A percentile compares a stretch with the other conserved stretches of the same genome.
Conservation (phyloP, 2,329 filamentous ascomycete genomes). For the Phialophora macrospora region DNA sequence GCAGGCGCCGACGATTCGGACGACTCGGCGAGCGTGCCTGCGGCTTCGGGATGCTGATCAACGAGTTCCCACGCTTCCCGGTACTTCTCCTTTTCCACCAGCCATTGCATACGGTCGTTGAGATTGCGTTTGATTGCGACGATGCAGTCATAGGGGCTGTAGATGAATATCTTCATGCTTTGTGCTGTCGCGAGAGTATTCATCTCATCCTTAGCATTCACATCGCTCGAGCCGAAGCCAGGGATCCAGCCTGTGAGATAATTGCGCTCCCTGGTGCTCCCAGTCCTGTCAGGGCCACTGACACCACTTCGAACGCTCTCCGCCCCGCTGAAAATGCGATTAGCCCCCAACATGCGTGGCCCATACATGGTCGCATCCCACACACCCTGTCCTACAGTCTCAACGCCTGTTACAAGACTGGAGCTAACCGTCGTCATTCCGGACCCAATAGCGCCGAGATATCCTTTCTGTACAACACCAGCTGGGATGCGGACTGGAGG, state of each 20-base stretch:
- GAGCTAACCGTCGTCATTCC: slow-evolving; percentile 37
- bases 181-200: slow-evolving; percentile 59
- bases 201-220: slow-evolving; percentile 47
- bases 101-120: slow-evolving; percentile 82
- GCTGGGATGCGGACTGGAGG: slow-evolving; percentile 74
- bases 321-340: slow-evolving; percentile 71
- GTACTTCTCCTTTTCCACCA: slow-evolving; percentile 79
- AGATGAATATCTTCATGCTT: slow-evolving; percentile 85
- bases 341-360: slow-evolving; percentile 62
- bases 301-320: slow-evolving; percentile 71
- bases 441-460: slow-evolving; percentile 74
- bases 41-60: slow-evolving; percentile 80
- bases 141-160: slow-evolving; percentile 97
- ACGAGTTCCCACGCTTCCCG: slow-evolving; percentile 87
- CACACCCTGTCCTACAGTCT: slow-evolving; percentile 69
- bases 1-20: slow-evolving; percentile 46
- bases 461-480: slow-evolving; percentile 69
- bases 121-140: slow-evolving; percentile 85
- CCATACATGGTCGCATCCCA: slow-evolving; percentile 93
- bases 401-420: slow-evolving; percentile 47
- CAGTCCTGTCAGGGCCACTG: slow-evolving; percentile 54
- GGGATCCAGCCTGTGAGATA: slow-evolving; percentile 61
- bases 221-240: slow-evolving; percentile 45
- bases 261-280: slow-evolving; percentile 55
- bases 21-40: slow-evolving; percentile 48